Conservation (phyloP, 1,284 basidiomycete species). For the Papiliotrema flavescens region DNA sequence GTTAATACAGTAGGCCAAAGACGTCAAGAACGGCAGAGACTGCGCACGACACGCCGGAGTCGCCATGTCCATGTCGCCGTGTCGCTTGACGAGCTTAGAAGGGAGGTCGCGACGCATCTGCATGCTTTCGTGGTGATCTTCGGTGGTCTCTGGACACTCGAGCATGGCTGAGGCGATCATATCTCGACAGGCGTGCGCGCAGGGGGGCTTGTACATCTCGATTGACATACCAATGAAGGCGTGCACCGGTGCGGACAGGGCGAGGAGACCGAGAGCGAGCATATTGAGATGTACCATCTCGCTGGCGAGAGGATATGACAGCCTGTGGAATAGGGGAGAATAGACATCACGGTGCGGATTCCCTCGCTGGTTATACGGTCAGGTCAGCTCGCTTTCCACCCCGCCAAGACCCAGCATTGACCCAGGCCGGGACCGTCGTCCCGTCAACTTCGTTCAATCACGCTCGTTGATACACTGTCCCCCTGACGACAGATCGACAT, state of each 20-base stretch:
- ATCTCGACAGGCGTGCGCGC: conserved; percentile 12
- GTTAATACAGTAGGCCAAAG: conserved; percentile 12
- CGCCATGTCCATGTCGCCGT: neutral
- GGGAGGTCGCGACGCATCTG: neutral
- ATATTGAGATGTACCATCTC: neutral
- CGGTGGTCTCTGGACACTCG: conserved; percentile 3
- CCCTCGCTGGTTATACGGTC: neutral
- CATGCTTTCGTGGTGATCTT: conserved; percentile 1
- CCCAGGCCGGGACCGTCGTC: too few species aligned
- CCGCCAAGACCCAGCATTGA: neutral
- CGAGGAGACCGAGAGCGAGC: neutral
- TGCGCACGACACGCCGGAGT: conserved; percentile 2
- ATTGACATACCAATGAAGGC: conserved; percentile 12
- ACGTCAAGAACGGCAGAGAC: conserved; percentile 7
- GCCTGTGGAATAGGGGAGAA: neutral
- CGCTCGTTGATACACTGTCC: neutral
- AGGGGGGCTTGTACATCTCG: conserved; percentile 13
- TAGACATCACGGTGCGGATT: neutral
- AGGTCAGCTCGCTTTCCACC: too few species aligned
- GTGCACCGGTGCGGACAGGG: neutral
- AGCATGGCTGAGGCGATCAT: conserved; percentile 8
- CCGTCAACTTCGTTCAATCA: too few species aligned
- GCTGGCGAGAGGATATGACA: neutral
- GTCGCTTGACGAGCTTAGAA: neutral
- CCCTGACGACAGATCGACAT: neutral